A percentile compares a stretch with the other conserved stretches of the same genome.
phyloP scores from a whole-genome alignment of 257 asterid species.

The Leptodermis oblonga region DNA sequence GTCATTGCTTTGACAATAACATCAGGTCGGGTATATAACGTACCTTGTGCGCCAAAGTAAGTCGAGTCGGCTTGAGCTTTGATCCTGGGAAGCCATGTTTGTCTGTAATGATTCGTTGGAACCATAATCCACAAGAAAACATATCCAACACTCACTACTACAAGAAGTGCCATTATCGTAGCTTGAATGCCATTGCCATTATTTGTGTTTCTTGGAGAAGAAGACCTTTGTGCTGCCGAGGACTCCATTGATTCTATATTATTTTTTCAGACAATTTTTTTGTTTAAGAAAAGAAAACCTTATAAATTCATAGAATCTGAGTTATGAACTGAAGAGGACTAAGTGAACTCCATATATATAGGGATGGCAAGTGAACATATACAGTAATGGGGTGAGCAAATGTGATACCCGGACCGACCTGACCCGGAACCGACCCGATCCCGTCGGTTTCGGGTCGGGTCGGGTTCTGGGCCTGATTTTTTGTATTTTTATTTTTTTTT shows the following conservation, averaged over 20 bases:
- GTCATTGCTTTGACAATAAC: too few species aligned
- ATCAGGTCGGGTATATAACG: neutral
- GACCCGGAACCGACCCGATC: too few species aligned
- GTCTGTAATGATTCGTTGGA: constrained; percentile 46
- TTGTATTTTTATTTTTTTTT: too few species aligned
- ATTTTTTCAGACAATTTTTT: neutral
- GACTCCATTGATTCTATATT: neutral
- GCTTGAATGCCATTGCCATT: constrained; percentile 22
- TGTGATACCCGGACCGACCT: too few species aligned
- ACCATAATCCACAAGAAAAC: constrained; percentile 52
- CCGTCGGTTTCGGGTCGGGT: too few species aligned
- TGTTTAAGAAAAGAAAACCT: neutral
- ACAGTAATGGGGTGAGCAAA: too few species aligned
- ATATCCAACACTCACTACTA: constrained; percentile 43
- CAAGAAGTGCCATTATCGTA: constrained; percentile 33
- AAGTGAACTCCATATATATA: constrained; percentile 26
- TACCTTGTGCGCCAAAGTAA: constrained; percentile 81
- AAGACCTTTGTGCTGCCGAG: neutral
- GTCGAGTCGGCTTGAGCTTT: constrained; percentile 50
- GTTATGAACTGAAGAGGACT: constrained; percentile 12
- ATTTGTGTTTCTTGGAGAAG: neutral
- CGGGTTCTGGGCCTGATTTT: too few species aligned
- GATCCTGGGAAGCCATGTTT: constrained; percentile 49
- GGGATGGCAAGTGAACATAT: too few species aligned
- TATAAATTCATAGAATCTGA: too few species aligned